phyloP scores from a whole-genome alignment of 768 basidiomycete genomes.

The Epithele typhae region DNA sequence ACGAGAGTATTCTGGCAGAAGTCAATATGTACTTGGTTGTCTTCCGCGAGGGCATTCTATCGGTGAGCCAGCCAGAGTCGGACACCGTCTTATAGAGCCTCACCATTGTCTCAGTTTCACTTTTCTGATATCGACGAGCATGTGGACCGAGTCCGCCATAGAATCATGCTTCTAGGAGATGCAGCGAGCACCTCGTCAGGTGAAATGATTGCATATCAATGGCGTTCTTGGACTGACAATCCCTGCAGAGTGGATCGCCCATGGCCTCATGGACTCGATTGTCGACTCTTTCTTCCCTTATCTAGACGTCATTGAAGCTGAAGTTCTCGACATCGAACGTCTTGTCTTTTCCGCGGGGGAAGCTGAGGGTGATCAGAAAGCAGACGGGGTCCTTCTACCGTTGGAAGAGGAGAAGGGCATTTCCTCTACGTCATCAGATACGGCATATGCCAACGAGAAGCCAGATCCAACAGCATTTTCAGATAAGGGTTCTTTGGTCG shows the following conservation, averaged over 20 bases:
- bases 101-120: conserved; percentile 62
- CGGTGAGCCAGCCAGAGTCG: too few relatives aligned
- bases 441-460: not conserved
- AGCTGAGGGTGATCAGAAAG: too few relatives aligned
- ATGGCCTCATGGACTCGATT: conserved; percentile 87
- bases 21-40: conserved; percentile 88
- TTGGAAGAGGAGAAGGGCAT: not conserved
- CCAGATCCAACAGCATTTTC: not conserved
- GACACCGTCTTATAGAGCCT: too few relatives aligned
- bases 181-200: conserved; percentile 70
- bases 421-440: not conserved
- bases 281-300: conserved; percentile 93
- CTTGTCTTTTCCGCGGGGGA: conserved; percentile 46
- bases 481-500: conserved; percentile 1
- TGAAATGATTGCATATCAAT: conserved; percentile 17
- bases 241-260: conserved; percentile 83
- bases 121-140: conserved; percentile 87
- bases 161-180: conserved; percentile 60
- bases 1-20: conserved; percentile 55
- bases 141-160: conserved; percentile 67
- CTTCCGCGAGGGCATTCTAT: conserved; percentile 82
- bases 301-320: conserved; percentile 73
- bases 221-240: not conserved
- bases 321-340: conserved; percentile 74
- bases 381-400: not conserved